Evolutionary conservation across 1,139 yeast species (phyloP), one percentile per base, ranked within the genome.

Genomic region (Pichia cactophila): DNA sequence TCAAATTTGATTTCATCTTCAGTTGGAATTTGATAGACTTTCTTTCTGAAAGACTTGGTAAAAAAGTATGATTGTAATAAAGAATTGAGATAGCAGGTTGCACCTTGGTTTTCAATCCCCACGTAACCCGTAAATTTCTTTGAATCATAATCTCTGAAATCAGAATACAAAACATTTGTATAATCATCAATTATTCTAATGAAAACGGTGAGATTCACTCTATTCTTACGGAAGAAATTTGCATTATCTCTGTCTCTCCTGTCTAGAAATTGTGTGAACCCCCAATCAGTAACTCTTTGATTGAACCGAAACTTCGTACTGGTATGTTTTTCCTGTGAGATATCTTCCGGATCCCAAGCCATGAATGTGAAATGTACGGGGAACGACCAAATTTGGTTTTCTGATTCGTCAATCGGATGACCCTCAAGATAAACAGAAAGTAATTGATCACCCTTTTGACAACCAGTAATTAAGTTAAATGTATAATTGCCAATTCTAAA

Each of bases 41-140:
- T 77, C 61, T 82, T 80, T 56, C 97, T 77, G 68, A 92, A 92
- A 37, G 74, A 71, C 56, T 81, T 83, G 1, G 98, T 92, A 61
- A 89, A 87, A 64, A 76, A 92, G 60, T 94, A 86, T 26, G 96
- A 86, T 65, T 92, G 98, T 50, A 92, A 69, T 52, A 92, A 73
- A 1, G 97, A 90, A 65, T 92, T 92, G 62, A 92, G 77, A 65
- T 92, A 92, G 65, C 99, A 92, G 0, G 99, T 92, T 4, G 98
- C 99, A 53, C 98, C 98, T 68, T 92, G 99, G 64, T 92, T 92
- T 58, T 81, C 85, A 57, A 92, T 78, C 1, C 99, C 99, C 9
- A 90, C 96, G 63, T 75, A 89, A 0, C 97, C 97, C 0, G 98
- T 87, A 46, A 73, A 80, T 59, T 80, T 77, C 63, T 89, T 89